A percentile compares a stretch with the other conserved stretches of the same genome.
phyloP scores from a whole-genome alignment of 805 yeast species.

The Wickerhamiella azyma region DNA sequence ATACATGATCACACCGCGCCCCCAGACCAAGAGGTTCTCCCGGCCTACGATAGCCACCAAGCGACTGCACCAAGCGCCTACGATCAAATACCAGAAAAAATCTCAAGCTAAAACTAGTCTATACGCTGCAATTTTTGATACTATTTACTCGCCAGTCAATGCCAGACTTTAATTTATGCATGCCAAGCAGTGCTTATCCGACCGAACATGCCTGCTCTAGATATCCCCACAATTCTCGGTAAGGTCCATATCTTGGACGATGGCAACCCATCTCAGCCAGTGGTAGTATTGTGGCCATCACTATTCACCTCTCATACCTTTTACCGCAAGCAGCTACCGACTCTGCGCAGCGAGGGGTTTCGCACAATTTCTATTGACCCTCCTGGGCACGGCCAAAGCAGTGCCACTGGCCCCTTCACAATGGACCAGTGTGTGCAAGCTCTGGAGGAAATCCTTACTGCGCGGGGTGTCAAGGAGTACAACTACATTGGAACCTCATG shows the following conservation, averaged over 20 bases:
- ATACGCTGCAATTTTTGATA: no score
- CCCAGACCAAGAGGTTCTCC: not conserved
- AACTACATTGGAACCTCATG: not conserved
- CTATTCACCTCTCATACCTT: not conserved
- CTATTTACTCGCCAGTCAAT: no score
- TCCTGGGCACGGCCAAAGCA: not conserved
- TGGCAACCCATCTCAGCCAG: not conserved
- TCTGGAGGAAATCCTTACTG: not conserved
- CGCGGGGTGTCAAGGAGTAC: not conserved
- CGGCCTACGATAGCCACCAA: not conserved
- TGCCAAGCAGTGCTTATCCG: not conserved
- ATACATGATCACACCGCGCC: not conserved
- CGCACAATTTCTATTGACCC: not conserved
- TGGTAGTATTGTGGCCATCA: not conserved
- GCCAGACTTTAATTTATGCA: not conserved
- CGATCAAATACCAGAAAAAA: no score
- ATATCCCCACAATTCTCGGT: not conserved
- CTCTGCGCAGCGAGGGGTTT: not conserved
- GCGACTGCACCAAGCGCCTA: not conserved
- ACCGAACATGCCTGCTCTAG: not conserved
- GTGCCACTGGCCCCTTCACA: not conserved
- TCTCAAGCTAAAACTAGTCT: no score
- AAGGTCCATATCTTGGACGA: not conserved
- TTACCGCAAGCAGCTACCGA: not conserved
- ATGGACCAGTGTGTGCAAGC: not conserved